Evolutionary conservation across 306 rosid genomes (phyloP).

Genomic region (Luffa aegyptiaca): DNA sequence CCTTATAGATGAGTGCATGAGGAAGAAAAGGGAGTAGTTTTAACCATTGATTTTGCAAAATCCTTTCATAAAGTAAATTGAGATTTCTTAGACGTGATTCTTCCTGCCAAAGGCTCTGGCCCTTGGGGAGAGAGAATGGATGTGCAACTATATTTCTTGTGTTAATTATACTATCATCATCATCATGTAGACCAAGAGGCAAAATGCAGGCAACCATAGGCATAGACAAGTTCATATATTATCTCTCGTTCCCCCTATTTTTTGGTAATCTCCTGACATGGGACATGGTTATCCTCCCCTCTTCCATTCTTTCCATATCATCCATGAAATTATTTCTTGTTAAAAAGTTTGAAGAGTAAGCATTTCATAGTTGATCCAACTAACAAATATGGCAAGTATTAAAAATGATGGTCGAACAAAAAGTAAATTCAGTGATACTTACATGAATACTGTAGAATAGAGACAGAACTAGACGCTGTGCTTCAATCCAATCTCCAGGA

Average conservation of each 20-base stretch:
- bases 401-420: neutral
- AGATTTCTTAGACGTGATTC: too few relatives aligned
- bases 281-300: neutral
- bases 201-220: neutral
- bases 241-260: neutral
- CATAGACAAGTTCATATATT: neutral
- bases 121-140: too few relatives aligned
- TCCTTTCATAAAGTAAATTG: too few relatives aligned
- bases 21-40: too few relatives aligned
- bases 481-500: conserved; percentile 91
- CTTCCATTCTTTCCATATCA: neutral
- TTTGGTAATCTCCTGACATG: neutral
- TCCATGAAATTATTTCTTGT: neutral
- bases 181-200: neutral
- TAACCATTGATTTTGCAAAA: too few relatives aligned
- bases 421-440: conserved; percentile 19
- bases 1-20: too few relatives aligned
- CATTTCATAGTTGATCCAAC: neutral
- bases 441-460: conserved; percentile 90
- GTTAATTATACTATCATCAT: neutral
- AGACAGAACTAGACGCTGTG: conserved; percentile 89
- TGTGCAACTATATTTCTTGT: neutral
- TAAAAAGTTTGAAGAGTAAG: neutral
- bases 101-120: too few relatives aligned
- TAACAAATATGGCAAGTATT: neutral